phyloP scores from a whole-genome alignment of 306 rosid species.

The Morella rubra region DNA sequence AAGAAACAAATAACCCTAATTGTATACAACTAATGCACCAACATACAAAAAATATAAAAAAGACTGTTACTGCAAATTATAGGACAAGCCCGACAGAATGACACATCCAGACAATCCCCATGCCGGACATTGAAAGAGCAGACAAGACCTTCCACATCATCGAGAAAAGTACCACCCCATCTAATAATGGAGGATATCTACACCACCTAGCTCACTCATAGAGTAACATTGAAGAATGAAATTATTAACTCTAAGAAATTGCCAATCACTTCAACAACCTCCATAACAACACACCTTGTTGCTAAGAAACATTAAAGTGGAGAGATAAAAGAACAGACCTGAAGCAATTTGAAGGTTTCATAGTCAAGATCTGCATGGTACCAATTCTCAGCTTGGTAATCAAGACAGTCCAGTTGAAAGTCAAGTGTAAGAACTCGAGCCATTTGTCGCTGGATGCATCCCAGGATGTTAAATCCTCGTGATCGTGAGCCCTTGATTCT shows the following conservation, averaged over 20 bases:
- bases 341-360: conserved; percentile 87
- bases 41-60: not conserved
- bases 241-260: not conserved
- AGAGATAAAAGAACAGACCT: conserved; percentile 46
- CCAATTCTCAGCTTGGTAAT: conserved; percentile 74
- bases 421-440: conserved; percentile 76
- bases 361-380: conserved; percentile 95
- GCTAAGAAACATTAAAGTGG: conserved; percentile 18
- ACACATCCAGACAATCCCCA: not conserved
- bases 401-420: conserved; percentile 85
- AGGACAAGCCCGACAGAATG: not conserved
- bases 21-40: too few relatives aligned
- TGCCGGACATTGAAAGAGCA: not conserved
- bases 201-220: not conserved
- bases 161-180: not conserved
- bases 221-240: not conserved
- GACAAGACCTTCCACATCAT: not conserved
- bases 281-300: not conserved
- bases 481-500: conserved; percentile 53
- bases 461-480: conserved; percentile 73
- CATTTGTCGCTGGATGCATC: conserved; percentile 94
- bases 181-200: not conserved
- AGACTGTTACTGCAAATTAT: not conserved
- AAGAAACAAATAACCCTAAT: not conserved
- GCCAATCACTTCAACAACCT: not conserved